Evolutionary conservation across 495 filamentous ascomycete genomes (phyloP).

Genomic region (Entonaema liquescens): DNA sequence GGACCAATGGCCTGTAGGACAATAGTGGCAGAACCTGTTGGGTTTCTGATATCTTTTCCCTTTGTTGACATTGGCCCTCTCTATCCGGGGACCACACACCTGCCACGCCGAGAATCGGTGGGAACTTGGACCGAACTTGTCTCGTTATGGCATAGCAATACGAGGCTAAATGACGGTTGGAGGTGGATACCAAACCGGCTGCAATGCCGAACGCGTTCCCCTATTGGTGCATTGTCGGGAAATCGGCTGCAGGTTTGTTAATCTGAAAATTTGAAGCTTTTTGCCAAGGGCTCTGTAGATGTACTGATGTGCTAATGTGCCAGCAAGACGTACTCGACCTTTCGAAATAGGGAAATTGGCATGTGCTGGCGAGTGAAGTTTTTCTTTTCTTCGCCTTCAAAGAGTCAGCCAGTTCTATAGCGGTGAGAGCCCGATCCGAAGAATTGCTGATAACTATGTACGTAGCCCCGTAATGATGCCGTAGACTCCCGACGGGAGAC

Average conservation of each 20-base stretch:
- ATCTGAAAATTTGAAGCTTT: slow-evolving; percentile 31
- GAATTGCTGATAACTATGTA: not conserved
- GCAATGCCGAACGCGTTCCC: slow-evolving; percentile 19
- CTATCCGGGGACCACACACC: not conserved
- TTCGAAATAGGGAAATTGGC: slow-evolving; percentile 2
- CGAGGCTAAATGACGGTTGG: slow-evolving; percentile 27
- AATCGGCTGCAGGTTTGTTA: slow-evolving; percentile 16
- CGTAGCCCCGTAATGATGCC: slow-evolving; percentile 3
- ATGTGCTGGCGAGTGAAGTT: not conserved
- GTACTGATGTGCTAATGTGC: too few species aligned
- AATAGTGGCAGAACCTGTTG: slow-evolving; percentile 10
- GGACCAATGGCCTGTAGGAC: not conserved
- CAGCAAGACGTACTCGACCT: slow-evolving; percentile 3
- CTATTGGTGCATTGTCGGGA: slow-evolving; percentile 24
- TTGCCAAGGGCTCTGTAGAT: slow-evolving; percentile 15
- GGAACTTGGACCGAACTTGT: slow-evolving; percentile 35
- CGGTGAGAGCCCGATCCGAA: slow-evolving; percentile 36
- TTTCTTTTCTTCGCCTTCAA: not conserved
- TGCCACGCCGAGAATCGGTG: slow-evolving; percentile 40
- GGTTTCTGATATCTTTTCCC: slow-evolving; percentile 12
- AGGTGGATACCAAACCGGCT: slow-evolving; percentile 36
- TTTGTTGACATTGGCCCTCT: slow-evolving; percentile 24
- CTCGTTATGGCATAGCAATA: slow-evolving; percentile 31
- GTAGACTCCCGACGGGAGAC: slow-evolving; percentile 10
- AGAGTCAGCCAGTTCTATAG: slow-evolving; percentile 1